These are phyloP conservation scores for Fusarium nodosum DNA, from an alignment of 2,329 filamentous ascomycete species.

Conservation along the genomic window DNA sequence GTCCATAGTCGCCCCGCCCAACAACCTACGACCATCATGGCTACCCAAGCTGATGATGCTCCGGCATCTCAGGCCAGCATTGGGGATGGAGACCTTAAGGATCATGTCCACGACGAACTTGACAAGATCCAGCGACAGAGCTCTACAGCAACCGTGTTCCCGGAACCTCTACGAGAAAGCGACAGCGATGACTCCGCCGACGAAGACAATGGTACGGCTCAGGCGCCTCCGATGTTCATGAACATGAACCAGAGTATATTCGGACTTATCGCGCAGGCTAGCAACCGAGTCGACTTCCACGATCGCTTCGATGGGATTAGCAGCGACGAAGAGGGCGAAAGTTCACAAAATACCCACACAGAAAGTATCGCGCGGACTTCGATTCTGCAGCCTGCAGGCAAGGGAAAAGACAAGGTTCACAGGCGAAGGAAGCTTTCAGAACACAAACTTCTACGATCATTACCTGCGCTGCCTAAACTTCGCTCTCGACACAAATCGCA, in stretches of 20 bases:
- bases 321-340: slow-evolving; percentile 84
- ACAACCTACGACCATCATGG: slow-evolving; percentile 34
- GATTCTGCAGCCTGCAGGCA: slow-evolving; percentile 54
- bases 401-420: slow-evolving; percentile 54
- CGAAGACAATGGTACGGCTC: slow-evolving; percentile 61
- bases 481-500: slow-evolving; percentile 60
- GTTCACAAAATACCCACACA: slow-evolving; percentile 59
- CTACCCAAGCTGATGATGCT: slow-evolving; percentile 38
- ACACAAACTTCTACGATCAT: slow-evolving; percentile 73
- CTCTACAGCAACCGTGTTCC: slow-evolving; percentile 58
- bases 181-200: slow-evolving; percentile 65
- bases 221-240: slow-evolving; percentile 66
- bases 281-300: slow-evolving; percentile 85
- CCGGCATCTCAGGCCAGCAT: slow-evolving; percentile 41
- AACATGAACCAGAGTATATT: slow-evolving; percentile 97
- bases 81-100: slow-evolving; percentile 55
- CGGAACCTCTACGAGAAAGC: slow-evolving; percentile 65
- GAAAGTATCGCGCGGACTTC: slow-evolving; percentile 59
- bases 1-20: slow-evolving; percentile 28
- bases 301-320: slow-evolving; percentile 83
- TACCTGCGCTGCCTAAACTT: slow-evolving; percentile 70
- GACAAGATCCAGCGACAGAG: slow-evolving; percentile 61
- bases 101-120: slow-evolving; percentile 60
- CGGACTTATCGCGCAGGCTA: slow-evolving; percentile 89
- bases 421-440: slow-evolving; percentile 74